A percentile compares a stretch with the other conserved stretches of the same genome.
phyloP scores from a whole-genome alignment of 768 basidiomycete genomes.

The Boletus coccyginus region DNA sequence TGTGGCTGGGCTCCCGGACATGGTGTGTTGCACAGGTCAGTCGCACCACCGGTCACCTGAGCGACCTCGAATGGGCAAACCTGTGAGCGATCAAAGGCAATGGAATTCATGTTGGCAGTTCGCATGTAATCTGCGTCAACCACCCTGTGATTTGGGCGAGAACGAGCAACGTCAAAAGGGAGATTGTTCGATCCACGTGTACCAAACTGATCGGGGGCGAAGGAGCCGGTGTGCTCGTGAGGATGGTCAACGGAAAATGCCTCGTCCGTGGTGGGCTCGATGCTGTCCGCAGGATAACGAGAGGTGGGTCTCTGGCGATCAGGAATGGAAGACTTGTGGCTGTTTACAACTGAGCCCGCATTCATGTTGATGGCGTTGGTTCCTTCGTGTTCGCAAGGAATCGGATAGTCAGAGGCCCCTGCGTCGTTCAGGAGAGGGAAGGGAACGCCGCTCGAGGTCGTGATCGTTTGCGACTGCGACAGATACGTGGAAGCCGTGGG shows the following conservation, averaged over 20 bases:
- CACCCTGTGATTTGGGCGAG: conserved; percentile 24
- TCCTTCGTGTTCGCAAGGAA: conserved; percentile 23
- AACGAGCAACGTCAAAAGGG: conserved; percentile 37
- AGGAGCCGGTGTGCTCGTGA: conserved; percentile 10
- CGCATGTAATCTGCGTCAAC: conserved; percentile 21
- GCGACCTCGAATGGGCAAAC: conserved; percentile 17
- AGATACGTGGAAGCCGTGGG: conserved; percentile 35
- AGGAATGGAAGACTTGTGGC: conserved; percentile 9
- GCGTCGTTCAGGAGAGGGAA: conserved; percentile 26
- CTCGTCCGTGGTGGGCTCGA: conserved; percentile 14
- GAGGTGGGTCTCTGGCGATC: conserved; percentile 19
- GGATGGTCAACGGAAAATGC: conserved; percentile 12
- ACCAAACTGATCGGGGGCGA: conserved; percentile 23
- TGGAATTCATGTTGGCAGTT: conserved; percentile 19
- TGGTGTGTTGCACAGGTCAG: conserved; percentile 25
- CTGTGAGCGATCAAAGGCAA: conserved; percentile 23
- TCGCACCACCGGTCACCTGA: conserved; percentile 21
- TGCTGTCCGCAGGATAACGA: conserved; percentile 16
- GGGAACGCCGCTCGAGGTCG: conserved; percentile 22
- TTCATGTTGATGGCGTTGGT: conserved; percentile 8
- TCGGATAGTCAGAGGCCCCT: conserved; percentile 16
- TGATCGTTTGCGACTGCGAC: conserved; percentile 29
- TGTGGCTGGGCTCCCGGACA: conserved; percentile 25
- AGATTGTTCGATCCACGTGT: conserved; percentile 37
- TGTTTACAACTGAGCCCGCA: conserved; percentile 7